Evolutionary conservation across 306 rosid species (phyloP).

Genomic region (Prunus kanzakura): DNA sequence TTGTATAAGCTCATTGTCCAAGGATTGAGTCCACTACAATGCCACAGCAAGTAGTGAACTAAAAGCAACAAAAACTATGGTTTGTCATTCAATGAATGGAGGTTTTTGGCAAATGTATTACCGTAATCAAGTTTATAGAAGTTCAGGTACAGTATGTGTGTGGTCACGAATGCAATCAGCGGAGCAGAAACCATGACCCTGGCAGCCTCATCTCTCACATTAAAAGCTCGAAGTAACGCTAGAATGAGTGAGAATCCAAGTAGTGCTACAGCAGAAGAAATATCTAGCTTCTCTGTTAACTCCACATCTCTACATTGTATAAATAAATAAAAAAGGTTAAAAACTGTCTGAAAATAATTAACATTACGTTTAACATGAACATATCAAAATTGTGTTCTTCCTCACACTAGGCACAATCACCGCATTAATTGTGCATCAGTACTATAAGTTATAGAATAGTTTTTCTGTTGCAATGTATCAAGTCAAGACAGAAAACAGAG

Average conservation of each 20-base stretch:
- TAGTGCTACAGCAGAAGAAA: constrained; percentile 83
- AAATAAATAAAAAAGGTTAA: not conserved
- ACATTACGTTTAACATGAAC: not conserved
- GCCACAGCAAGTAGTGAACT: not conserved
- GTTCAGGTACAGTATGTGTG: constrained; percentile 88
- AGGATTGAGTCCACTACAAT: not conserved
- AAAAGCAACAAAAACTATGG: not conserved
- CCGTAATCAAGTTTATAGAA: constrained; percentile 73
- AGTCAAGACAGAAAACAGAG: not conserved
- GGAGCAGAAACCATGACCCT: constrained; percentile 96
- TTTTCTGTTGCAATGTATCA: not conserved
- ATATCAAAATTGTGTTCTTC: constrained; percentile 4
- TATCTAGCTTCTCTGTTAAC: constrained; percentile 83
- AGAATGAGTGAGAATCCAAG: constrained; percentile 75
- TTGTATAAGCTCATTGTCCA: constrained; percentile 17
- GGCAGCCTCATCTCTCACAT: constrained; percentile 84
- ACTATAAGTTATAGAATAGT: not conserved
- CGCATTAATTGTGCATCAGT: not conserved
- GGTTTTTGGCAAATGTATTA: constrained; percentile 30
- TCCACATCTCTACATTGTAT: constrained; percentile 70
- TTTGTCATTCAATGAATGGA: not conserved
- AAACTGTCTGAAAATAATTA: not conserved
- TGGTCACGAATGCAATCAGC: constrained; percentile 73
- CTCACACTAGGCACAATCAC: not conserved
- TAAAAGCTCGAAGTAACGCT: constrained; percentile 63